Evolutionary conservation across 805 yeast genomes (phyloP), one percentile per base, ranked within the genome.

Genomic region (Zygotorulaspora chibaensis): DNA sequence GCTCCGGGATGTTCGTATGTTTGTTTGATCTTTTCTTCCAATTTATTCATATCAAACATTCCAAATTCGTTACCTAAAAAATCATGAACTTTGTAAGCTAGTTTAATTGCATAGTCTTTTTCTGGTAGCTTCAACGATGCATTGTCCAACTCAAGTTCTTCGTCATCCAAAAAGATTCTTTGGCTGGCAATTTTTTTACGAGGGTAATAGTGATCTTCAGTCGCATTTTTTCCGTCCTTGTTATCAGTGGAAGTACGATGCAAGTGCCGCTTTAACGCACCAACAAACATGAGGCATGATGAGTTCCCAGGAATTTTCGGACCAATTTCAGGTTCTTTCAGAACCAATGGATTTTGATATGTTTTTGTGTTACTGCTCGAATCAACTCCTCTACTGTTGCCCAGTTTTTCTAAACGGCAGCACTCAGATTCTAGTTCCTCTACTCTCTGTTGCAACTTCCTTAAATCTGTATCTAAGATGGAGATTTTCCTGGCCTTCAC

Each of bases 381-480:
- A 30, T 30, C 35, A 30, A 7, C 9, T 11, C 3, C 3, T 8
- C 35, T 30, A 13, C 17, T 3, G 10, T 8, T 6, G 35, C 35
- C 12, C 7, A 20, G 25, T 7, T 20, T 20, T 16, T 11, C 17
- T 16, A 30, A 30, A 30, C 35, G 35, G 17, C 35, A 30, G 31
- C 42, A 43, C 17, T 43, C 42, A 8, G 42, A 8, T 28, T 37
- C 31, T 26, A 59, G 39, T 29, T 13, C 15, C 8, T 37, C 42
- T 40, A 58, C 36, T 8, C 63, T 40, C 10, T 25, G 36, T 38
- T 58, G 48, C 28, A 51, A 20, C 9, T 31, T 25, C 12, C 40
- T 20, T 6, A 38, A 25, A 16, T 59, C 59, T 2, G 42, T 42
- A 1, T 42, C 46, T 18, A 43, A 36, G 8, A 41, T 31, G 12